Conservation (phyloP, 371 early-diverging fungal genomes). For the Encephalitozoon romaleae region DNA sequence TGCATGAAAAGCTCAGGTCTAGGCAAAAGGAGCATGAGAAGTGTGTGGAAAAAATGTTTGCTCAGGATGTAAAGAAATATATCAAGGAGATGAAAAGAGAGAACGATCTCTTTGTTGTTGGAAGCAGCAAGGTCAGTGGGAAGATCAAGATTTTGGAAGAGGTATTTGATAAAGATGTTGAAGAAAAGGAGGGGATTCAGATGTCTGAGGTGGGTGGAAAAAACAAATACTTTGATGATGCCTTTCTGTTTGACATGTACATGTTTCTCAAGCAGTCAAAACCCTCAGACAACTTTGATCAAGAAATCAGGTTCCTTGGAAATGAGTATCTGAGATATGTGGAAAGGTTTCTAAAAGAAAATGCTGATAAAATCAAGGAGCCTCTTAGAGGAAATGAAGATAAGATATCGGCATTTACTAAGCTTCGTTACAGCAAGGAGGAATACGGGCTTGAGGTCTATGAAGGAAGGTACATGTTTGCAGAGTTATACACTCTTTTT, state of each 20-base stretch:
- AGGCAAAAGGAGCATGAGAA: slow-evolving; percentile 21
- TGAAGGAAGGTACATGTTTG: slow-evolving; percentile 54
- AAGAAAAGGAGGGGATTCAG: slow-evolving; percentile 3
- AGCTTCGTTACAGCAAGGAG: slow-evolving; percentile 40
- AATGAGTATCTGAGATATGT: slow-evolving; percentile 42
- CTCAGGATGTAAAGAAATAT: slow-evolving; percentile 1
- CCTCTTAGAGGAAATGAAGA: slow-evolving; percentile 6
- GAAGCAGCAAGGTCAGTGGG: background rate
- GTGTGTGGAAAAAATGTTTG: slow-evolving; percentile 2
- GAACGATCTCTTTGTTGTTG: slow-evolving; percentile 16
- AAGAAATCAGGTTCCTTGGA: slow-evolving; percentile 31
- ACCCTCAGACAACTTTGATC: slow-evolving; percentile 21
- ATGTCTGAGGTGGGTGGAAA: background rate
- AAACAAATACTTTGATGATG: slow-evolving; percentile 32
- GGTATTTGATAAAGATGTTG: slow-evolving; percentile 5
- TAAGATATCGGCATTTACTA: slow-evolving; percentile 37
- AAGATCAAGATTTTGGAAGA: slow-evolving; percentile 18
- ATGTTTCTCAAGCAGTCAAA: slow-evolving; percentile 9
- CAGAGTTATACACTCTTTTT: slow-evolving; percentile 46
- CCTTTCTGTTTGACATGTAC: slow-evolving; percentile 44
- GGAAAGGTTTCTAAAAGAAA: slow-evolving; percentile 37
- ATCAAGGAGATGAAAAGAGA: slow-evolving; percentile 28
- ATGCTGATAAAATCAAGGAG: background rate
- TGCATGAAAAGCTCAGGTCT: slow-evolving; percentile 43
- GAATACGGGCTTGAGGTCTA: slow-evolving; percentile 48